Evolutionary conservation across 768 basidiomycete species (phyloP), one percentile per base, ranked within the genome.

Genomic region (Tulasnella sp.): DNA sequence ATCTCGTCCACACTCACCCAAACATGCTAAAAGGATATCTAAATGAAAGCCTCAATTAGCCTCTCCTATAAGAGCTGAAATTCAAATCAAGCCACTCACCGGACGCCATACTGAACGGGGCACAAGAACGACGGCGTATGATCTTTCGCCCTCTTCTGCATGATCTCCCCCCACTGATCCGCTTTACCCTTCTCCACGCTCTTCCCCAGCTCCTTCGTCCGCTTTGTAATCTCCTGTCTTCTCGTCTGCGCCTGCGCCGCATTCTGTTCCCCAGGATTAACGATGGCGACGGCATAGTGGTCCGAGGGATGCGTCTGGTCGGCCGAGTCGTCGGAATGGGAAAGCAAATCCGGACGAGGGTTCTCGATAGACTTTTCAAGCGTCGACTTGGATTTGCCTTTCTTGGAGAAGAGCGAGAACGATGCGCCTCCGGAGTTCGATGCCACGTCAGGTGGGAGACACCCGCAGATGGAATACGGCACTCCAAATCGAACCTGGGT

Each of bases 401-500:
- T 71, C 37, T 59, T 66, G 42, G 63, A 72, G 65, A 47, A 65
- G 69, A 59, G 71, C 3, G 47, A 63, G 8, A 64, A 68, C 14
- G 40, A 32, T 26, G 41, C 37, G 35, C 17, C 36, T 16, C 63
- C 41, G 17, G 34, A n/a, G 16, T 52, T 41, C 29, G 66, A 12
- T n/a, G 40, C 41, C 5, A n/a, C 40, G n/a, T 64, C 37, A 16
- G 75, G 75, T 8, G 85, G 77, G 0, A 85, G 83, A 75, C 88
- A 89, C 1, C 88, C 88, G 72, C 88, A 90, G 74, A 85, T 82
- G 66, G 81, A 83, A 78, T 90, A 90, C 1, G 82, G 79, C 7
- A 84, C 78, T 52, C 81, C 80, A 76, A 85, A 89, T 11, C 86
- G 86, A 17, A 80, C 74, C 77, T 85, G 47, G 8, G 2, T 8